phyloP scores from a whole-genome alignment of 768 basidiomycete species.

The Mrakia gelida region DNA sequence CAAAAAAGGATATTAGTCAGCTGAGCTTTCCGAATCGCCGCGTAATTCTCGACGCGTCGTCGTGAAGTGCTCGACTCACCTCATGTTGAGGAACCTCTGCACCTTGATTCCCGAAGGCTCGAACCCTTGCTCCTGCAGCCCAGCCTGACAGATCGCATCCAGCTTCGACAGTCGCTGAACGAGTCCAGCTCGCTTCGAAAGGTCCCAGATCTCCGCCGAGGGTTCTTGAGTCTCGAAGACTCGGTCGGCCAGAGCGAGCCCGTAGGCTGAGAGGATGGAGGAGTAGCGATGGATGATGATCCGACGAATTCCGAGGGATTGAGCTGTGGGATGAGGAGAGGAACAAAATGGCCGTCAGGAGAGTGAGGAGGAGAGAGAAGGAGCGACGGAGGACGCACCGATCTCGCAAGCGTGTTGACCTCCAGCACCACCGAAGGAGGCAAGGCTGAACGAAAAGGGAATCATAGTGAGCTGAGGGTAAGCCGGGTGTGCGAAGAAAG shows the following conservation, averaged over 20 bases:
- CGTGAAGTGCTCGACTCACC: slow-evolving; percentile 1
- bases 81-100: slow-evolving; percentile 28
- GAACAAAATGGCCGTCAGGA: no score
- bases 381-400: neutral
- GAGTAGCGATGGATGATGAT: slow-evolving; percentile 87
- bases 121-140: slow-evolving; percentile 25
- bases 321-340: slow-evolving; percentile 49
- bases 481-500: neutral
- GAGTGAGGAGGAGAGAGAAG: neutral
- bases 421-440: slow-evolving; percentile 41
- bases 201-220: neutral
- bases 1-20: no score
- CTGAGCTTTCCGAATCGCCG: no score
- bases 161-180: slow-evolving; percentile 10
- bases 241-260: slow-evolving; percentile 71
- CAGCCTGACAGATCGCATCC: neutral
- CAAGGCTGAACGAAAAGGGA: neutral
- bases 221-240: slow-evolving; percentile 18
- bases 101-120: slow-evolving; percentile 1
- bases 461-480: neutral
- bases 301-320: slow-evolving; percentile 76
- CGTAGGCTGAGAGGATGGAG: slow-evolving; percentile 89
- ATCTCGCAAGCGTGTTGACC: slow-evolving; percentile 80
- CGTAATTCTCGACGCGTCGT: neutral
- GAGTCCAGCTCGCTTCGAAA: neutral